A percentile compares a stretch with the other conserved stretches of the same genome.
phyloP scores from a whole-genome alignment of 345 rosid species.

The Eutrema yunnanense region DNA sequence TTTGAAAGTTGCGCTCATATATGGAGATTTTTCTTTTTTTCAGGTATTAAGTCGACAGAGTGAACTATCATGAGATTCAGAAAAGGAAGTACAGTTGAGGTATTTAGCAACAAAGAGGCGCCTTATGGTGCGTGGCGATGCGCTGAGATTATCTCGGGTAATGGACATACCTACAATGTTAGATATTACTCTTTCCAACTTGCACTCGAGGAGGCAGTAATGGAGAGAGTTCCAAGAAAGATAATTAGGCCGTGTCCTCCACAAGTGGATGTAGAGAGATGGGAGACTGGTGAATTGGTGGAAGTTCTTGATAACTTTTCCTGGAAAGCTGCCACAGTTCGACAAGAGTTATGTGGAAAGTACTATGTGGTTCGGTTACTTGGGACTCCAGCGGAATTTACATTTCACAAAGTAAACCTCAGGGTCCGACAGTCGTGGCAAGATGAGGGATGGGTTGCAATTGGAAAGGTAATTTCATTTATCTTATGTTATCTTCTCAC shows the following conservation, averaged over 20 bases:
- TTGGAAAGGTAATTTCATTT: slow-evolving; percentile 38
- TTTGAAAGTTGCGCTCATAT: not conserved
- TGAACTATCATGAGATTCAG: slow-evolving; percentile 50
- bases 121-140: slow-evolving; percentile 57
- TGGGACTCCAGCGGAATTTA: slow-evolving; percentile 34
- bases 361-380: slow-evolving; percentile 44
- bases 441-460: slow-evolving; percentile 48
- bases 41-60: slow-evolving; percentile 12
- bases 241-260: slow-evolving; percentile 68
- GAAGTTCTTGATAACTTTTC: slow-evolving; percentile 50
- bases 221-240: slow-evolving; percentile 58
- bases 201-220: not conserved
- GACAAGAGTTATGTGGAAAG: slow-evolving; percentile 27
- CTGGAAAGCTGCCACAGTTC: slow-evolving; percentile 57
- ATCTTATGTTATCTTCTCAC: not conserved
- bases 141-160: slow-evolving; percentile 57
- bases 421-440: slow-evolving; percentile 66
- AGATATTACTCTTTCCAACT: slow-evolving; percentile 26
- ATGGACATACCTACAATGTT: slow-evolving; percentile 58
- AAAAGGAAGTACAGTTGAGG: slow-evolving; percentile 69
- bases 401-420: slow-evolving; percentile 35
- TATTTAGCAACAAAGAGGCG: slow-evolving; percentile 45
- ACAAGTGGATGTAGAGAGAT: slow-evolving; percentile 33
- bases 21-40: not conserved
- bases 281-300: slow-evolving; percentile 56